Percentiles rank a stretch among this genome's conserved stretches.
phyloP scores from a whole-genome alignment of 23 red algal genomes.

The Gracilaria domingensis region DNA sequence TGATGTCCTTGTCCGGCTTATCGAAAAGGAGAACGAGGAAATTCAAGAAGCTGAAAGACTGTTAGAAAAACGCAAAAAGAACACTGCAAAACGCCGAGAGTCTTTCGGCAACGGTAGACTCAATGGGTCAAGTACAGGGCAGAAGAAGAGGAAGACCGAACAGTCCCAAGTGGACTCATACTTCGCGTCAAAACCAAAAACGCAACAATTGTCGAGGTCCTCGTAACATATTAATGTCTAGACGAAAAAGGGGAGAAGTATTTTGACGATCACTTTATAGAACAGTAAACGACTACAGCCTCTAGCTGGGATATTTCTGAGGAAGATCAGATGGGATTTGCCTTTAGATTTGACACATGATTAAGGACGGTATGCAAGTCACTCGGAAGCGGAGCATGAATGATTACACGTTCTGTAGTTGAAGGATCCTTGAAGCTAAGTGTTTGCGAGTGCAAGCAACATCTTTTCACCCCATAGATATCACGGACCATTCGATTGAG shows the following conservation, averaged over 20 bases:
- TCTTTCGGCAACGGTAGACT: constrained; percentile 39
- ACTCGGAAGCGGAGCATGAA: constrained; percentile 47
- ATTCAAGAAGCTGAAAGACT: constrained; percentile 54
- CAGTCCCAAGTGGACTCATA: constrained; percentile 74
- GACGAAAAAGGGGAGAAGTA: neutral
- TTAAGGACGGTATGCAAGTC: constrained; percentile 42
- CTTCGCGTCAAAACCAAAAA: constrained; percentile 58
- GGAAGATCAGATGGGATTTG: neutral
- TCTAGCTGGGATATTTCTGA: neutral
- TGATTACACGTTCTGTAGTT: neutral
- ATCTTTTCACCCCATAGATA: constrained; percentile 38
- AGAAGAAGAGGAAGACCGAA: constrained; percentile 75
- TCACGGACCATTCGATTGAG: constrained; percentile 45
- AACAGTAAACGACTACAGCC: neutral
- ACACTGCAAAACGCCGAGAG: constrained; percentile 50
- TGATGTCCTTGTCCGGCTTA: constrained; percentile 87
- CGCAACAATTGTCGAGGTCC: neutral
- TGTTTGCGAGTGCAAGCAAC: constrained; percentile 48
- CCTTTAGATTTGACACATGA: neutral
- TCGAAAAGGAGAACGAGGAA: constrained; percentile 88
- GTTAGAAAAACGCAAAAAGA: constrained; percentile 69
- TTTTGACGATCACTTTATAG: neutral
- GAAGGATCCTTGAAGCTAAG: constrained; percentile 49
- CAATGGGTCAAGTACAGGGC: neutral
- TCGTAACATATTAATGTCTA: neutral